Evolutionary conservation across 140 eudicot genomes (phyloP), one percentile per base, ranked within the genome.

Genomic region (Artemisia princeps): DNA sequence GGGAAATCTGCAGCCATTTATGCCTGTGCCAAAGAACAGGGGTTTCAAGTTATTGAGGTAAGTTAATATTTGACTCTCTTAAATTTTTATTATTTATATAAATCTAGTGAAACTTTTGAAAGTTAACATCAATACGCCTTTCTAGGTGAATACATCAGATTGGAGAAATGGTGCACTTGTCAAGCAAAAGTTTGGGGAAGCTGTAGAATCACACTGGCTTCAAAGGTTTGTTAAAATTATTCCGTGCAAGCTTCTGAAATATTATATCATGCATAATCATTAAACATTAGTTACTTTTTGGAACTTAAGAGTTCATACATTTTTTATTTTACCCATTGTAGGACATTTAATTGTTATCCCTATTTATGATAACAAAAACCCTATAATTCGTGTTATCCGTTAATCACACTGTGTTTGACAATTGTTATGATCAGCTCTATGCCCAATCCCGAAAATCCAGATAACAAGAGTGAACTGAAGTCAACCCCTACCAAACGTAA

Each of bases 1-100:
- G 99, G 99, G 63, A 94, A 94, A 69, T 88, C 99, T 66, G 99
- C 99, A 42, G 95, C 99, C 75, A 80, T 94, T 44, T 94, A 88
- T 82, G 94, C 96, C 42, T 94, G 99, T 82, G 95, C 96, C 52
- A 84, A 85, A 76, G 99, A 94, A 72, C 95, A 86, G 76, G 96
- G 99, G 52, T 94, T 94, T 79, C 94, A 88, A 76, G 84, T 94
- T 67, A 88, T 94, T 60, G 99, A 94, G 89, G 99, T 94, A 82
- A 54, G 64, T 44, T 62, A 50, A 62, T 19, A 40, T 45, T 3
- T 59, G 55, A 61, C 65, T 61, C 33, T 60, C 8, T 46, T 20
- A 49, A 28, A 11, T 19, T 1, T 55, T 28, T 17, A 3, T 13
- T 72, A 6, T 22, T 22, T 7, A 13, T 20, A 13, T 57, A 22